These are phyloP conservation scores for Torrubiella hemipterigena DNA, from an alignment of 2,329 filamentous ascomycete genomes.

Conservation along the genomic window DNA sequence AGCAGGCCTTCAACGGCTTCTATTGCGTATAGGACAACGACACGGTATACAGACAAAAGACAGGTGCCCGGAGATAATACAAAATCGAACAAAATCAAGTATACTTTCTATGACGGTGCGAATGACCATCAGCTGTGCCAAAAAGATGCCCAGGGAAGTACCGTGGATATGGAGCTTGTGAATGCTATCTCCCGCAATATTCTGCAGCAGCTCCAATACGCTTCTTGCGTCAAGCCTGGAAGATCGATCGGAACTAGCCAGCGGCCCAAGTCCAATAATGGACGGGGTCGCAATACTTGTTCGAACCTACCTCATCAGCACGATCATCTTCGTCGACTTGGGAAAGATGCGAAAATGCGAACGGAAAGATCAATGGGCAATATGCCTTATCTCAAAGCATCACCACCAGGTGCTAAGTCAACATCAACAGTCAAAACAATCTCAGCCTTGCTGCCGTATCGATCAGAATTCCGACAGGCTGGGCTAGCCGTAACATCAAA, in stretches of 20 bases:
- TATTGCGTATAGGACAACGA: no score
- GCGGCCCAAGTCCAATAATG: slow-evolving; percentile 7
- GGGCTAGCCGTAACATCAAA: slow-evolving; percentile 44
- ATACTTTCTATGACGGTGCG: slow-evolving; percentile 1
- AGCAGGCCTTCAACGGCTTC: no score
- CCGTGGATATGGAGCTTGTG: slow-evolving; percentile 26
- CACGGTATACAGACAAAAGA: background rate
- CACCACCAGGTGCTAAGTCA: no score
- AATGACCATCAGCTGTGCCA: slow-evolving; percentile 8
- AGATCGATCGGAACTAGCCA: background rate
- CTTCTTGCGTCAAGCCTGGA: no score
- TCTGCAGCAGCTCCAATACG: slow-evolving; percentile 29
- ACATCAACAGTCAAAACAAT: slow-evolving; percentile 37
- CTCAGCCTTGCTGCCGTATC: slow-evolving; percentile 39
- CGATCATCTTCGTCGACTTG: no score
- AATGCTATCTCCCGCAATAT: slow-evolving; percentile 32
- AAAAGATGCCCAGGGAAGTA: slow-evolving; percentile 18
- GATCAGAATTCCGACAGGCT: slow-evolving; percentile 37
- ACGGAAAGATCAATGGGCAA: no score
- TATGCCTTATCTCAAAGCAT: no score
- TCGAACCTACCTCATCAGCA: no score
- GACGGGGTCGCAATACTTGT: no score
- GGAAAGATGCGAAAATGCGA: no score
- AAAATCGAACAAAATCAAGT: background rate
- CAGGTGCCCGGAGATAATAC: no score